Evolutionary conservation across 1,284 basidiomycete species (phyloP).

Genomic region (Flammula alnicola): DNA sequence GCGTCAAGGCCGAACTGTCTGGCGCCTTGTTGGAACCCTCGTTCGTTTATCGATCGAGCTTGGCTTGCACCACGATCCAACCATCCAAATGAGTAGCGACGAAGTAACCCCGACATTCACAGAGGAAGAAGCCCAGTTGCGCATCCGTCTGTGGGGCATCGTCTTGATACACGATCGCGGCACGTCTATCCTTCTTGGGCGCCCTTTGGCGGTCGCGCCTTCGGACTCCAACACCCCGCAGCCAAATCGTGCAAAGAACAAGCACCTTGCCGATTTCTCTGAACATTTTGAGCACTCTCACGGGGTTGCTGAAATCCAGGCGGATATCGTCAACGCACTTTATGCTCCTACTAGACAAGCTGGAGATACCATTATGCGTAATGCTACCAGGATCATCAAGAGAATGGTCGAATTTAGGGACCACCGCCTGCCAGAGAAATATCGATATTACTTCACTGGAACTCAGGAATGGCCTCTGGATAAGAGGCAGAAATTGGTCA

Average conservation of each 20-base stretch:
- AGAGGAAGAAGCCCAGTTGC: slow-evolving; percentile 72
- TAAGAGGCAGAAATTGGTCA: slow-evolving; percentile 64
- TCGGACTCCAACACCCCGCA: slow-evolving; percentile 78
- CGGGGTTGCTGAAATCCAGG: slow-evolving; percentile 78
- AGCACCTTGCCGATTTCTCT: slow-evolving; percentile 52
- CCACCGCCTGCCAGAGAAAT: slow-evolving; percentile 63
- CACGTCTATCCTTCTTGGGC: slow-evolving; percentile 82
- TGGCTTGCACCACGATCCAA: slow-evolving; percentile 82
- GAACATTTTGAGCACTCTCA: slow-evolving; percentile 75
- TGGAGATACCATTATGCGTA: slow-evolving; percentile 69
- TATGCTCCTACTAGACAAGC: slow-evolving; percentile 73
- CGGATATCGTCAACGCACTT: slow-evolving; percentile 82
- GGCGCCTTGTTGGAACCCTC: slow-evolving; percentile 82
- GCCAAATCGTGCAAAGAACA: slow-evolving; percentile 55
- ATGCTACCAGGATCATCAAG: slow-evolving; percentile 77
- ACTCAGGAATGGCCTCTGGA: slow-evolving; percentile 74
- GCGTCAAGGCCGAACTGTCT: slow-evolving; percentile 83
- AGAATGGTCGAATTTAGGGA: slow-evolving; percentile 70
- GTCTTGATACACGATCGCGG: slow-evolving; percentile 83
- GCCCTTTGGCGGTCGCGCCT: slow-evolving; percentile 79
- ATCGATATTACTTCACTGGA: slow-evolving; percentile 73
- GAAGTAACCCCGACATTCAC: slow-evolving; percentile 57
- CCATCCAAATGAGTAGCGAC: slow-evolving; percentile 53
- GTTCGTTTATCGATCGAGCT: slow-evolving; percentile 80
- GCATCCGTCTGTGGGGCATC: slow-evolving; percentile 80